phyloP scores from a whole-genome alignment of 306 rosid species.

The Arachis stenosperma region DNA sequence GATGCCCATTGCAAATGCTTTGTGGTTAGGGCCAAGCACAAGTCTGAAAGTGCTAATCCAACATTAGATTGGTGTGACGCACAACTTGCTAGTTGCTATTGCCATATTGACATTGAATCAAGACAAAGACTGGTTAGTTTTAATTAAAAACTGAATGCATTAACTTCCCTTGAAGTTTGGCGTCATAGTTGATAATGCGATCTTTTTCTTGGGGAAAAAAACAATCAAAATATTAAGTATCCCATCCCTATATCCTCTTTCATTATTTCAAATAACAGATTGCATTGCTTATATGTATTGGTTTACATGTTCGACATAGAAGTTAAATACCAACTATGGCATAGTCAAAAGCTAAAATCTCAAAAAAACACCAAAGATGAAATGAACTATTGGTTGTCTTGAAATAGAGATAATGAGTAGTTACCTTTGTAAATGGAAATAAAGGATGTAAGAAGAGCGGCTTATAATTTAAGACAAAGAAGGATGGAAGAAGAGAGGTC shows the following conservation, averaged over 20 bases:
- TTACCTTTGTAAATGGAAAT: too few relatives aligned
- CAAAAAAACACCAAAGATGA: too few relatives aligned
- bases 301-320: too few relatives aligned
- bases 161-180: slow-evolving; percentile 10
- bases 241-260: neutral
- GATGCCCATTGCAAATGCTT: slow-evolving; percentile 17
- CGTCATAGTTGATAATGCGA: slow-evolving; percentile 3
- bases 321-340: too few relatives aligned
- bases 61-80: slow-evolving; percentile 27
- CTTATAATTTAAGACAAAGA: too few relatives aligned
- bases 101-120: slow-evolving; percentile 20
- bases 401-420: too few relatives aligned
- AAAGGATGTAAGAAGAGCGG: too few relatives aligned
- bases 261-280: slow-evolving; percentile 12
- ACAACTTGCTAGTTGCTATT: slow-evolving; percentile 17
- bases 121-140: slow-evolving; percentile 9
- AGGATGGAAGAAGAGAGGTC: too few relatives aligned
- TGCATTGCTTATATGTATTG: slow-evolving; percentile 6
- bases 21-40: slow-evolving; percentile 20
- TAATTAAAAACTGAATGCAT: slow-evolving; percentile 17
- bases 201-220: neutral
- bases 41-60: neutral
- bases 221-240: neutral
- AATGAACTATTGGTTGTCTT: too few relatives aligned
- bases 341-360: too few relatives aligned